Evolutionary conservation across 805 yeast species (phyloP), one percentile per base, ranked within the genome.

Genomic region (Pichia californica): DNA sequence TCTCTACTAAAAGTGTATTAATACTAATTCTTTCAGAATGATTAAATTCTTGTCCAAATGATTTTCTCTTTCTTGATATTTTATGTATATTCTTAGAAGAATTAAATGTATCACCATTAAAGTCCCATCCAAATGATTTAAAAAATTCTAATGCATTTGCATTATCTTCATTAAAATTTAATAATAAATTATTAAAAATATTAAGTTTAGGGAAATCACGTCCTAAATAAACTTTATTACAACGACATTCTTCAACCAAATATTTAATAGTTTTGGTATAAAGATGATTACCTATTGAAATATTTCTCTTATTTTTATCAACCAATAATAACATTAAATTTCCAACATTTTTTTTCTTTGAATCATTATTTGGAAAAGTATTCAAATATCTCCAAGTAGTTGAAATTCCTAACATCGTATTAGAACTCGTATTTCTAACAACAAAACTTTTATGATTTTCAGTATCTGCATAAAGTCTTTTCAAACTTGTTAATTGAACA

Each of bases 371-470:
- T 48, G 20, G 47, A 48, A 21, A 45, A 46, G 10, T 54, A 20
- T 15, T 48, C 20, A 58, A 65, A 40, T 67, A 64, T 2, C 69
- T 69, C 83, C 83, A 78, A 2, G 82, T 76, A 29, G 73, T 58
- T 4, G 74, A 66, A 26, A 77, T 60, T 3, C 83, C 83, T 49
- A 74, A 76, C 15, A 78, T 52, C 14, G 74, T 68, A 48, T 76
- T 76, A 39, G 78, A 66, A 14, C 77, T 70, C 2, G 81, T 73
- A 55, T 77, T 77, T 39, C 81, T 61, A 19, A 77, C 79, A 29
- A 77, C 77, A 58, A 77, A 77, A 56, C 77, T 77, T 43, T 64
- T 69, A 41, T 71, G 75, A 1, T 54, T 50, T 9, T 59, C 57
- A 7, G 54, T 37, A 11, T 60, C 45, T 15, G 46, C 45, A 28